These are phyloP conservation scores for Podila clonocystis DNA, from an alignment of 192 early-diverging fungal genomes.

Conservation along the genomic window DNA sequence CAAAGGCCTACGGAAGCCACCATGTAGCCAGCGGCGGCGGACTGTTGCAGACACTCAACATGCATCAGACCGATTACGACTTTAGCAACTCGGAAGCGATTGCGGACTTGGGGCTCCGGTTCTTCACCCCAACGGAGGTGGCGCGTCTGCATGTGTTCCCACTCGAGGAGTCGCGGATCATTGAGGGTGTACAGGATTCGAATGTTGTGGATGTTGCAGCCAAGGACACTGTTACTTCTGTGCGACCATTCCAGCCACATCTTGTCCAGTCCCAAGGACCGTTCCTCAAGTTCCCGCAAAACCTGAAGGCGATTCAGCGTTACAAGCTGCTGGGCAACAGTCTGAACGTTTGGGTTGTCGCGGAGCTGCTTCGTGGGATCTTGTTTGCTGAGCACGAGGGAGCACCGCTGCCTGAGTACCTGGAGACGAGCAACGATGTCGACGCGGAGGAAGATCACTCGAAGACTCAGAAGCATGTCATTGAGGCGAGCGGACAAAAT, in stretches of 20 bases:
- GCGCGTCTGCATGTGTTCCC: conserved; percentile 87
- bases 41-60: conserved; percentile 75
- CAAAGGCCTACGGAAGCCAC: conserved; percentile 86
- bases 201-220: not conserved
- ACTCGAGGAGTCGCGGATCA: conserved; percentile 10
- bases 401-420: conserved; percentile 18
- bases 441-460: not conserved
- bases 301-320: conserved; percentile 70
- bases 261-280: conserved; percentile 32
- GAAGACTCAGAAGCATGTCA: not conserved
- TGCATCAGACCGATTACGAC: conserved; percentile 73
- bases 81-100: conserved; percentile 72
- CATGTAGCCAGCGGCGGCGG: conserved; percentile 83
- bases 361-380: conserved; percentile 76
- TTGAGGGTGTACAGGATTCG: not conserved
- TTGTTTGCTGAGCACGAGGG: conserved; percentile 58
- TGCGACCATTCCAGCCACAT: conserved; percentile 16
- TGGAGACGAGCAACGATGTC: not conserved
- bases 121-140: conserved; percentile 84
- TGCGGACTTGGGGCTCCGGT: conserved; percentile 77
- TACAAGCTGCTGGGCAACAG: conserved; percentile 90
- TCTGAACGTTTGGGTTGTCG: conserved; percentile 85
- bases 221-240: conserved; percentile 8
- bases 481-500: not conserved
- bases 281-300: conserved; percentile 73